phyloP scores from a whole-genome alignment of 129 eudicot species.

The Flaveria bidentis region DNA sequence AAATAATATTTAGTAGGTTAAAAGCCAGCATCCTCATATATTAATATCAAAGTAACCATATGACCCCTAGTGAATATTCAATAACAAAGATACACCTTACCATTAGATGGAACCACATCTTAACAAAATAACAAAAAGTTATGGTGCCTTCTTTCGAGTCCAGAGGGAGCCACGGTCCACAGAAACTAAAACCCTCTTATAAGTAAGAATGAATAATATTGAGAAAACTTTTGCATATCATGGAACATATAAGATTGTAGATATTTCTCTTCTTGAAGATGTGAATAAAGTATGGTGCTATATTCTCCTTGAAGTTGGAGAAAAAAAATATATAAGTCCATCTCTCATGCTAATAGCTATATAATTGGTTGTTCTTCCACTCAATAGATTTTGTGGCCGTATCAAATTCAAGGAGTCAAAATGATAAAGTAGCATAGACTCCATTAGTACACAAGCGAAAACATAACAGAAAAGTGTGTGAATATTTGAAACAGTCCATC shows the following conservation, averaged over 20 bases:
- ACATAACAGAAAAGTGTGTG: conserved; percentile 37
- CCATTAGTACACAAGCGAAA: conserved; percentile 38
- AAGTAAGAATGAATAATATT: conserved; percentile 44
- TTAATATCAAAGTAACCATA: conserved; percentile 23
- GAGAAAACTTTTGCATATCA: conserved; percentile 45
- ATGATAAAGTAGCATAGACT: conserved; percentile 33
- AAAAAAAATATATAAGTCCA: conserved; percentile 28
- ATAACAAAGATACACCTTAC: conserved; percentile 57
- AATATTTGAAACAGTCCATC: conserved; percentile 36
- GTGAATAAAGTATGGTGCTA: conserved; percentile 36
- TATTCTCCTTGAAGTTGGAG: conserved; percentile 44
- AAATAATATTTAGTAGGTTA: conserved; percentile 23
- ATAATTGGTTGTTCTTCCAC: conserved; percentile 29
- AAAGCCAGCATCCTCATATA: conserved; percentile 10
- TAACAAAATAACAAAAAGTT: conserved; percentile 55
- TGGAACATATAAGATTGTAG: conserved; percentile 41
- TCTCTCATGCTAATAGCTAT: conserved; percentile 28
- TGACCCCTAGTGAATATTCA: conserved; percentile 23
- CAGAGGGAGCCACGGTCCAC: conserved; percentile 58
- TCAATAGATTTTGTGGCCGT: conserved; percentile 38
- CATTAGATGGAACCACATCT: conserved; percentile 55
- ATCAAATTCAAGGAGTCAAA: conserved; percentile 33
- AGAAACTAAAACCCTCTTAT: conserved; percentile 49
- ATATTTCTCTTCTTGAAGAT: conserved; percentile 53
- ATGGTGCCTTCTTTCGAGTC: conserved; percentile 58